A percentile compares a stretch with the other conserved stretches of the same genome.
These are phyloP conservation scores for Entrophospora sp. DNA, from an alignment of 192 early-diverging fungal species.

Conservation along the genomic window DNA sequence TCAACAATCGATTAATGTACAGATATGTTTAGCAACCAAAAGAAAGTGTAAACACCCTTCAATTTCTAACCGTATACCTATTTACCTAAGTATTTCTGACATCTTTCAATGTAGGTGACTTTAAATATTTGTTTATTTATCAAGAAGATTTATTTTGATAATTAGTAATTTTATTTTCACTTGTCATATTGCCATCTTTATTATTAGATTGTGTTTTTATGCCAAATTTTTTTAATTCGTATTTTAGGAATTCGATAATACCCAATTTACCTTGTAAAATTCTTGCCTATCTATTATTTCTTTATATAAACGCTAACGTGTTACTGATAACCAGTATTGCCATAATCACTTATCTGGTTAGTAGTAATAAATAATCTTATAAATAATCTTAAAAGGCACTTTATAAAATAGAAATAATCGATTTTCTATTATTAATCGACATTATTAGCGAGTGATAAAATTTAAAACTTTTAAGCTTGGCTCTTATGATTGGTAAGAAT, in stretches of 20 bases:
- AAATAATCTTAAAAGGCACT: not conserved
- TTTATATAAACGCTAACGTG: not conserved
- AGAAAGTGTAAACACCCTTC: too few relatives aligned
- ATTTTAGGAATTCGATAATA: not conserved
- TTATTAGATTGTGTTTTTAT: not conserved
- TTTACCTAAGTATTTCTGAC: too few relatives aligned
- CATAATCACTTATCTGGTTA: not conserved
- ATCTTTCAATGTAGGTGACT: too few relatives aligned
- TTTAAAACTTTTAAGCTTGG: not conserved
- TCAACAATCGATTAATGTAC: too few relatives aligned
- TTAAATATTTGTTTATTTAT: too few relatives aligned
- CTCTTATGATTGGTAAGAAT: not conserved
- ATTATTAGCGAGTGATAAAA: not conserved
- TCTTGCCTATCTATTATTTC: not conserved
- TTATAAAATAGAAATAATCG: not conserved
- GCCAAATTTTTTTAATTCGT: constrained; percentile 1
- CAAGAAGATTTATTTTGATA: too few relatives aligned
- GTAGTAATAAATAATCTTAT: not conserved
- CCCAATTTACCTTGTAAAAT: not conserved
- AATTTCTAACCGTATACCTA: too few relatives aligned
- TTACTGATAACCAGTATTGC: not conserved
- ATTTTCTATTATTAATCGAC: too few relatives aligned
- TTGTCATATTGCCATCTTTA: too few relatives aligned
- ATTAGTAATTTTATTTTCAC: too few relatives aligned
- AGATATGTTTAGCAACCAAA: too few relatives aligned